phyloP scores from a whole-genome alignment of 768 basidiomycete genomes.

The Suillus placidus region DNA sequence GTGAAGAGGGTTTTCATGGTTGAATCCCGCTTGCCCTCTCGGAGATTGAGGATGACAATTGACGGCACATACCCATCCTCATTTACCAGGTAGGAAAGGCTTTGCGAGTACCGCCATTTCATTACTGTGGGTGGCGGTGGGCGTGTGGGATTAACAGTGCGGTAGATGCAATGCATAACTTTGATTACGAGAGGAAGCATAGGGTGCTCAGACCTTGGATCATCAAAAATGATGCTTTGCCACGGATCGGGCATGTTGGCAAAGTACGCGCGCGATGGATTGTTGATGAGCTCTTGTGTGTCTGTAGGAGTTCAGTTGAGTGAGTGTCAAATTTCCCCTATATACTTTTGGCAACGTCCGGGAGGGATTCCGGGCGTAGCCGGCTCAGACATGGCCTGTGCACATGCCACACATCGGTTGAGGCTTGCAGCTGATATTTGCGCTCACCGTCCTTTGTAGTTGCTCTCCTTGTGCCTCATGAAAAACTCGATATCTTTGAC shows the following conservation, averaged over 20 bases:
- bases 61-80: neutral
- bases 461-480: neutral
- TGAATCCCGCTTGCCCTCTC: neutral
- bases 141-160: neutral
- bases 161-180: slow-evolving; percentile 4
- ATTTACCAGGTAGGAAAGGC: slow-evolving; percentile 7
- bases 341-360: neutral
- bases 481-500: neutral
- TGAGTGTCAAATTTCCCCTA: neutral
- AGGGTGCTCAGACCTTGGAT: slow-evolving; percentile 16
- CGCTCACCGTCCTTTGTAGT: neutral
- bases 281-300: neutral
- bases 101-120: slow-evolving; percentile 4
- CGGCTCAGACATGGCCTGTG: neutral
- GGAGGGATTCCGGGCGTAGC: neutral
- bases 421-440: neutral
- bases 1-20: slow-evolving; percentile 11
- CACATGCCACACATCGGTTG: neutral
- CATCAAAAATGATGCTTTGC: slow-evolving; percentile 18
- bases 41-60: slow-evolving; percentile 13
- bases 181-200: neutral
- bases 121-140: neutral
- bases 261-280: neutral
- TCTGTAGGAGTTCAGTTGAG: neutral
- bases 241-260: slow-evolving; percentile 17